Base-by-base conservation (phyloP, 257 asterid species). In the Penstemon davidsonii region DNA sequence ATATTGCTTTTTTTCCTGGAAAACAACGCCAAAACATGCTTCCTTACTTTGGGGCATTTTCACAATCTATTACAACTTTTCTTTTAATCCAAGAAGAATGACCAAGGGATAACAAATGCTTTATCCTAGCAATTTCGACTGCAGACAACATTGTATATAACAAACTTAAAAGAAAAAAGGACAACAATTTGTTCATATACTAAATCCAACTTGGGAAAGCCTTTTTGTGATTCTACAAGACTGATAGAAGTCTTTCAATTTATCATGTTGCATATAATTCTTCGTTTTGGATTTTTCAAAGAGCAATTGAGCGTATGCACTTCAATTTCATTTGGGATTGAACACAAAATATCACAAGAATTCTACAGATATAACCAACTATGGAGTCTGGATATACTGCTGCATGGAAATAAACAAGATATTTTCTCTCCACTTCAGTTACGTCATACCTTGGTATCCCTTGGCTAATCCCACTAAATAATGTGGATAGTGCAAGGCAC, bases 401-500 rank as follows among this genome's bases (percentile, higher is more conserved):
- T 13, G 45, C 59, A 19, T 10, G 60, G 52, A 67, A 56, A 55
- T 62, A 66, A 56, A n/a, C 19, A 46, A 13, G 51, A 75, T 47
- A 36, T 51, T 61, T 15, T 60, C 54, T 18, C 42, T 62, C 40
- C 18, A 62, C 52, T 6, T 51, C 36, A 44, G 8, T 71, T 13
- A 8, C 33, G 64, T 11, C 59, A 57, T 61, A 68, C n/a, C 38
- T 58, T 54, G 47, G 49, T 49, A 64, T 18, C 49, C 66, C 71
- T 74, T 4, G 43, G 71, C 60, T 68, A 54, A 57, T 49, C 42
- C 37, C 55, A 60, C 47, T 19, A 57, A 38, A 49, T 54, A 39
- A 64, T 57, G 37, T 25, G 38, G 39, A 57, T 42, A 57, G 55
- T 55, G 71, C 51, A 65, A 40, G 52, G 18, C 65, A 78, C 61